These are phyloP conservation scores for Diaporthe citrichinensis DNA, from an alignment of 2,329 filamentous ascomycete genomes.

Conservation along the genomic window DNA sequence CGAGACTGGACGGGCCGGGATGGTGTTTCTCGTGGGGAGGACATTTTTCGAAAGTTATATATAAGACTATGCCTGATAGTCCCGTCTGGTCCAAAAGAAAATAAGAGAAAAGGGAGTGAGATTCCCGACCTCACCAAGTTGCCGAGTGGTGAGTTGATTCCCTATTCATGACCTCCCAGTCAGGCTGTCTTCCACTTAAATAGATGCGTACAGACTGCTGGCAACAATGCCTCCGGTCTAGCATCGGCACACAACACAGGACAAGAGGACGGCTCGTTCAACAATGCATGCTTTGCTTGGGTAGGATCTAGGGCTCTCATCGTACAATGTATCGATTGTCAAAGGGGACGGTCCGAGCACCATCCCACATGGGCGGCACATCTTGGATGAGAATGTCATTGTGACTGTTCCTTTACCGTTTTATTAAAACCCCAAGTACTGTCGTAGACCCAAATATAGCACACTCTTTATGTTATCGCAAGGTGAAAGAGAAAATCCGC, in stretches of 20 bases:
- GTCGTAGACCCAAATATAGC: not conserved
- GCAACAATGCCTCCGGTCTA: not conserved
- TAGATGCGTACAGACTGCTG: not conserved
- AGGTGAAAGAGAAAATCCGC: not conserved
- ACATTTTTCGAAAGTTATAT: not conserved
- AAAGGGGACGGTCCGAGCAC: not conserved
- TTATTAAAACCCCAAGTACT: not conserved
- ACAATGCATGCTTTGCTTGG: not conserved
- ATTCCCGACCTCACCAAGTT: not conserved
- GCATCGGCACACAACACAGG: too few species aligned
- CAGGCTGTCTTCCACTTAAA: not conserved
- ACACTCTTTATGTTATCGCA: not conserved
- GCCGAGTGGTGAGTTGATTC: not conserved
- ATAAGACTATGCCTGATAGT: conserved; percentile 11
- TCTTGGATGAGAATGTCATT: not conserved
- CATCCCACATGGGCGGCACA: not conserved
- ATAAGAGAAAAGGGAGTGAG: not conserved
- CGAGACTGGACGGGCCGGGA: not conserved
- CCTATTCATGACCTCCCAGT: too few species aligned
- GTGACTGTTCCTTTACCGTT: not conserved
- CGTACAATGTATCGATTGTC: not conserved
- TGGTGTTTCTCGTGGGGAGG: not conserved
- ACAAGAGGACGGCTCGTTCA: not conserved
- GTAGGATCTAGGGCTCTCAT: not conserved
- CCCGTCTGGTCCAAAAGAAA: not conserved